phyloP scores from a whole-genome alignment of 1,284 basidiomycete genomes.

The Melampsora occidentalis region DNA sequence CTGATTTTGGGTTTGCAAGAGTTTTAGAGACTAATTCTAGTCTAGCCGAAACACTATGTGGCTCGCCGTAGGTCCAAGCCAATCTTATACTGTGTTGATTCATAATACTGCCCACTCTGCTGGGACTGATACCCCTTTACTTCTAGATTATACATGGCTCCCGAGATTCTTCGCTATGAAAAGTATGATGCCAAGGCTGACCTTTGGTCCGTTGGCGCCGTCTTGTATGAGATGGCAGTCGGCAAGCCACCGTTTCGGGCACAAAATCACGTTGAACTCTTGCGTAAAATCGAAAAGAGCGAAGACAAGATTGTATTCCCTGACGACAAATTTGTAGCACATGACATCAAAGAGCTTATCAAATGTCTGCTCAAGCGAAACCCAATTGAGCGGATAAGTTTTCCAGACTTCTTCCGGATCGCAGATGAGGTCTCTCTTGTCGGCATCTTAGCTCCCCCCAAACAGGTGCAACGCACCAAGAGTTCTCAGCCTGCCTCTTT shows the following conservation, averaged over 20 bases:
- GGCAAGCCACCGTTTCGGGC: constrained; percentile 93
- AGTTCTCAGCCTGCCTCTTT: constrained; percentile 14
- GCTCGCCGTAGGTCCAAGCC: constrained; percentile 72
- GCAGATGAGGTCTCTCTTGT: constrained; percentile 46
- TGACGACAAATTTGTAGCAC: constrained; percentile 72
- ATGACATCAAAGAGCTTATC: constrained; percentile 85
- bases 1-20: constrained; percentile 96
- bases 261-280: constrained; percentile 89
- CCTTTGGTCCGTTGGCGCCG: constrained; percentile 95
- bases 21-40: constrained; percentile 77
- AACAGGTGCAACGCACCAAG: constrained; percentile 1
- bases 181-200: constrained; percentile 98
- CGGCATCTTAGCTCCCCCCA: constrained; percentile 12
- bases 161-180: constrained; percentile 93
- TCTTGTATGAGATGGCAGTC: constrained; percentile 91
- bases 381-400: constrained; percentile 78
- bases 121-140: not conserved
- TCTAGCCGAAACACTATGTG: constrained; percentile 96
- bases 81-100: constrained; percentile 3
- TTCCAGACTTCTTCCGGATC: constrained; percentile 86
- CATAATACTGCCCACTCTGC: not conserved
- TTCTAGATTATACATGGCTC: constrained; percentile 92
- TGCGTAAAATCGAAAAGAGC: constrained; percentile 86
- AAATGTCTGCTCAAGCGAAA: constrained; percentile 75
- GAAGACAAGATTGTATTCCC: constrained; percentile 76